These are phyloP conservation scores for Debaryomyces sp. DNA, from an alignment of 1,139 yeast species.

Conservation along the genomic window DNA sequence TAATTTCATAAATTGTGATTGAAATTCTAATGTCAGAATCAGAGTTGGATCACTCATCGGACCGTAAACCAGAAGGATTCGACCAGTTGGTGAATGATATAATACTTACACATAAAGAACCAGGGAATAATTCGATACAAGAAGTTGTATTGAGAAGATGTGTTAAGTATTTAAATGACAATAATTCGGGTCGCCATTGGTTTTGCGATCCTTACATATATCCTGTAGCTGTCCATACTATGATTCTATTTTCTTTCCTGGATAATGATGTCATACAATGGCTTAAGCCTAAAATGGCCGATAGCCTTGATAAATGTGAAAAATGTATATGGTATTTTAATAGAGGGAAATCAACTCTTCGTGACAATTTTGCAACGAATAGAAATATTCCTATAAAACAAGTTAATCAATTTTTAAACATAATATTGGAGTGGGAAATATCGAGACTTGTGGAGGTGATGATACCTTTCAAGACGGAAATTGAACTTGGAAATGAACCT, in stretches of 20 bases:
- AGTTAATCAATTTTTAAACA: conserved; percentile 52
- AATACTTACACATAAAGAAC: conserved; percentile 24
- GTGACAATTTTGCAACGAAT: conserved; percentile 52
- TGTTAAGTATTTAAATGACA: conserved; percentile 25
- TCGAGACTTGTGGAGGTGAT: conserved; percentile 16
- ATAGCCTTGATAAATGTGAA: conserved; percentile 48
- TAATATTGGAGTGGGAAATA: conserved; percentile 58
- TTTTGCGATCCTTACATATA: conserved; percentile 56
- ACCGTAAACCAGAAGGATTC: conserved; percentile 26
- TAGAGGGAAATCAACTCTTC: conserved; percentile 51
- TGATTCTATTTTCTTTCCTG: conserved; percentile 63
- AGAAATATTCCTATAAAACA: conserved; percentile 52
- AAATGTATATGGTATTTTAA: conserved; percentile 56
- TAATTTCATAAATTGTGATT: not conserved
- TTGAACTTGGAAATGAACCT: not conserved
- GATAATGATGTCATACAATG: conserved; percentile 45
- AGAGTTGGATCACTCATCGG: conserved; percentile 1
- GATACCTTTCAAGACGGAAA: conserved; percentile 14
- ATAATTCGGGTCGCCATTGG: conserved; percentile 41
- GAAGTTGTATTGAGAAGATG: conserved; percentile 29
- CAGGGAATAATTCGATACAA: conserved; percentile 29
- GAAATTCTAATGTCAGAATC: conserved; percentile 1
- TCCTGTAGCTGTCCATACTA: conserved; percentile 52
- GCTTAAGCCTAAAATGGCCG: conserved; percentile 43
- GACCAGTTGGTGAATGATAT: conserved; percentile 27